Percentiles rank a stretch among this genome's conserved stretches.
Conservation (phyloP, 352 stramenopile genomes). For the Globisporangium ultimum region DNA sequence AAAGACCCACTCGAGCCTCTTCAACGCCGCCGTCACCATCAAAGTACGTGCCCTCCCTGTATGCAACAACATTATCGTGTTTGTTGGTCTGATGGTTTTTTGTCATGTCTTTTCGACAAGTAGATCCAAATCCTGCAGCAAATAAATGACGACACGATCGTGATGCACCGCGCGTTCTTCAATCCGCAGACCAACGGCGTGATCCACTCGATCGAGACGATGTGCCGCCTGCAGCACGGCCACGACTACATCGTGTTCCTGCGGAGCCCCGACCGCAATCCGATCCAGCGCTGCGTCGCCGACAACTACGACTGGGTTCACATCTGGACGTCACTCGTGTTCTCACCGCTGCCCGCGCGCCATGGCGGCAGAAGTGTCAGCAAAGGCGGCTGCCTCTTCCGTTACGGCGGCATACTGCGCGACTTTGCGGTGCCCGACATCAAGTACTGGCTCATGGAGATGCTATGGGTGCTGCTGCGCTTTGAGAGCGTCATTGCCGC, state of each 20-base stretch:
- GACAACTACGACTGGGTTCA: constrained; percentile 26
- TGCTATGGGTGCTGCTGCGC: constrained; percentile 37
- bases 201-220: constrained; percentile 27
- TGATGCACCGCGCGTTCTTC: constrained; percentile 34
- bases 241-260: constrained; percentile 30
- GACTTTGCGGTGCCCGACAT: constrained; percentile 20
- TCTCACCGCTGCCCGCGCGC: constrained; percentile 14
- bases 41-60: constrained; percentile 10
- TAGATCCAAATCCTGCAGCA: constrained; percentile 31
- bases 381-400: constrained; percentile 21
- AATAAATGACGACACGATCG: constrained; percentile 30
- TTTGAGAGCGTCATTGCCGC: constrained; percentile 39
- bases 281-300: constrained; percentile 16
- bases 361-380: not conserved
- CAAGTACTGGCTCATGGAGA: constrained; percentile 43
- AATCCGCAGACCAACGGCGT: constrained; percentile 32
- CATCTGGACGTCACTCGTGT: constrained; percentile 29
- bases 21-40: constrained; percentile 24
- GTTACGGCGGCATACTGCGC: constrained; percentile 26
- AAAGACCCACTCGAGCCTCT: constrained; percentile 27
- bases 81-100: no score
- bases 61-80: no score
- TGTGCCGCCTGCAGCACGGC: constrained; percentile 26
- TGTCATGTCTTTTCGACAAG: not conserved
- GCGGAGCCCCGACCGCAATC: constrained; percentile 21